Conservation (phyloP, 495 filamentous ascomycete species). For the Glonium stellatum region DNA sequence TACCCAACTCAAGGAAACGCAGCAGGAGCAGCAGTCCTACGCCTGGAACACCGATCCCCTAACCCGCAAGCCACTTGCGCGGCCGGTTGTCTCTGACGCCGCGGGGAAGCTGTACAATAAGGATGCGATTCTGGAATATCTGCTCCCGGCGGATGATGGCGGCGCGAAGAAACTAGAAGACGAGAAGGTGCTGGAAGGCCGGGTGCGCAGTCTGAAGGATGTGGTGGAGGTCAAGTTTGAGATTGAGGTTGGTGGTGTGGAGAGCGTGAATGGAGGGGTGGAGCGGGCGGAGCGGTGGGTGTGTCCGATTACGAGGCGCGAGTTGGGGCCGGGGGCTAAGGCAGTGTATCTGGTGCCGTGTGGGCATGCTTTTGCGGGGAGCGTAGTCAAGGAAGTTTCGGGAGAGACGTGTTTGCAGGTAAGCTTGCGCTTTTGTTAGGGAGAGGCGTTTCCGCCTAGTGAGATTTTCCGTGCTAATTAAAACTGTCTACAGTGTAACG, state of each 20-base stretch:
- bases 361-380: constrained; percentile 87
- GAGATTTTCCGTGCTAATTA: constrained; percentile 6
- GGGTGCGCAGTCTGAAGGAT: constrained; percentile 76
- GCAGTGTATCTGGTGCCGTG: constrained; percentile 90
- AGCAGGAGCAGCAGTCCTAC: constrained; percentile 73
- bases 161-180: constrained; percentile 48
- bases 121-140: constrained; percentile 74
- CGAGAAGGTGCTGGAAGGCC: constrained; percentile 59
- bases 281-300: constrained; percentile 51
- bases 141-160: constrained; percentile 55
- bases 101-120: constrained; percentile 90
- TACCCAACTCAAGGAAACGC: constrained; percentile 83
- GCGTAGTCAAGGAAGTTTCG: constrained; percentile 71
- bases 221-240: constrained; percentile 84
- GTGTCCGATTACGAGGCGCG: constrained; percentile 83
- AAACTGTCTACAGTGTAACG: constrained; percentile 54
- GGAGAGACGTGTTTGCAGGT: constrained; percentile 57
- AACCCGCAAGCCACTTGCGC: constrained; percentile 63
- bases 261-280: constrained; percentile 13
- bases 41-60: constrained; percentile 82
- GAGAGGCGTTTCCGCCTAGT: not conserved
- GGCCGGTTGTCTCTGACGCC: constrained; percentile 77
- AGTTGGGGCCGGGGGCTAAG: constrained; percentile 70
- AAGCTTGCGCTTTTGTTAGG: constrained; percentile 13
- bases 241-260: constrained; percentile 41